phyloP scores from a whole-genome alignment of 345 rosid genomes.

The Excoecaria agallocha region DNA sequence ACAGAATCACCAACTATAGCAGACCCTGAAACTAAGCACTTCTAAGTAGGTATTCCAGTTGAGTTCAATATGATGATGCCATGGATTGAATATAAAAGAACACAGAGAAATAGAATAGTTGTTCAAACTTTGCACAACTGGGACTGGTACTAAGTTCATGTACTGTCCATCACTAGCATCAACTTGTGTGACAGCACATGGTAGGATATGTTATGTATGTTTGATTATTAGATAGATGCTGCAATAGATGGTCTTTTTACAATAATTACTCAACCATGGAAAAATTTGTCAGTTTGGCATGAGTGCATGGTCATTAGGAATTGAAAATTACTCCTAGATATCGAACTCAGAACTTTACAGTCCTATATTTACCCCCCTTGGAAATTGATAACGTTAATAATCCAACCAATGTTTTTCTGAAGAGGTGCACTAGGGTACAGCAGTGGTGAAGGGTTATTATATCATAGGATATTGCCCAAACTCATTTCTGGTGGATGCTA shows the following conservation, averaged over 20 bases:
- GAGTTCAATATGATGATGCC: neutral
- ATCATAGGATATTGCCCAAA: neutral
- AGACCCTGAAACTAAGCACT: neutral
- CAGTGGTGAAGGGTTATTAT: neutral
- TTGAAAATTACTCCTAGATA: neutral
- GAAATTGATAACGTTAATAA: too few species aligned
- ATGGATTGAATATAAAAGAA: neutral
- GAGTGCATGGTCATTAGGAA: neutral
- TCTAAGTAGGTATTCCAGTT: neutral
- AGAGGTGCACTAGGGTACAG: neutral
- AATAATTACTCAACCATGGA: neutral
- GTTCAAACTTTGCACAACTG: neutral
- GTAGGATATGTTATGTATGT: neutral
- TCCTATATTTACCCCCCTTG: too few species aligned
- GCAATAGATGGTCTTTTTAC: neutral
- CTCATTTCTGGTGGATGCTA: neutral
- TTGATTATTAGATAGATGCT: neutral
- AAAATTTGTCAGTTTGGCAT: neutral
- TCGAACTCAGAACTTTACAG: neutral
- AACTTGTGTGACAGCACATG: neutral
- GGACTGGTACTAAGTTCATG: neutral
- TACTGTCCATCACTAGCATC: conserved; percentile 1
- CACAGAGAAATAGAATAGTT: neutral
- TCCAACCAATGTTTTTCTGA: too few species aligned
- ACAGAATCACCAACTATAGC: conserved; percentile 9